Conservation (phyloP, 2,329 filamentous ascomycete genomes). For the Canariomyces notabilis region DNA sequence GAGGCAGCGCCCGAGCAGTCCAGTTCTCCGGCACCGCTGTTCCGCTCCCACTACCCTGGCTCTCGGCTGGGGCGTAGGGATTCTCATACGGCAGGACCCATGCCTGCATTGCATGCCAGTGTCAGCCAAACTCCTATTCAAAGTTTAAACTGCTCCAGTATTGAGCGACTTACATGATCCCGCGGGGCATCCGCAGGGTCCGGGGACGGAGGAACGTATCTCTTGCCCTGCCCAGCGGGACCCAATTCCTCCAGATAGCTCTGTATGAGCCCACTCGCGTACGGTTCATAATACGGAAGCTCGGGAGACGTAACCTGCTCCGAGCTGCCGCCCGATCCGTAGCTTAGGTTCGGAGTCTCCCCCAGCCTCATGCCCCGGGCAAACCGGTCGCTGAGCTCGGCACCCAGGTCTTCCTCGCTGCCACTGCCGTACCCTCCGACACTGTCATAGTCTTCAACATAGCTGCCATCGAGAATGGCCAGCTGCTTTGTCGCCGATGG, state of each 20-base stretch:
- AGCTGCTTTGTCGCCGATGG: conserved; percentile 19
- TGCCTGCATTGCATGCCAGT: not conserved
- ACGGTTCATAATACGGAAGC: conserved; percentile 19
- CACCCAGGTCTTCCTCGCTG: not conserved
- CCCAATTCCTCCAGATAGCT: not conserved
- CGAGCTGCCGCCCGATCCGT: conserved; percentile 1
- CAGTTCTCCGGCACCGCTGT: conserved; percentile 16
- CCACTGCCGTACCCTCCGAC: not conserved
- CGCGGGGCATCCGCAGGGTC: conserved; percentile 1
- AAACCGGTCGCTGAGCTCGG: conserved; percentile 12
- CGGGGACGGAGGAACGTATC: conserved; percentile 6
- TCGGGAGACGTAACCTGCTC: conserved; percentile 7
- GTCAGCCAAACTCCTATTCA: not conserved
- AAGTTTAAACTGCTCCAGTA: not conserved
- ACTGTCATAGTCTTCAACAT: conserved; percentile 1
- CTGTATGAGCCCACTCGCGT: conserved; percentile 5
- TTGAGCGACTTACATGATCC: conserved; percentile 9
- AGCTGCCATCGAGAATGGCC: conserved; percentile 12
- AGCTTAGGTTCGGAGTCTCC: conserved; percentile 6
- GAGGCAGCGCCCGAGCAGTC: conserved; percentile 10
- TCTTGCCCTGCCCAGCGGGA: conserved; percentile 8
- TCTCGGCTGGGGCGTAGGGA: conserved; percentile 12
- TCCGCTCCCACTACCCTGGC: conserved; percentile 10
- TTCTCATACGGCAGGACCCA: conserved; percentile 14
- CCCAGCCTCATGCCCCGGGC: conserved; percentile 7